phyloP scores from a whole-genome alignment of 768 basidiomycete species.

The Guyanaporus albipodus region DNA sequence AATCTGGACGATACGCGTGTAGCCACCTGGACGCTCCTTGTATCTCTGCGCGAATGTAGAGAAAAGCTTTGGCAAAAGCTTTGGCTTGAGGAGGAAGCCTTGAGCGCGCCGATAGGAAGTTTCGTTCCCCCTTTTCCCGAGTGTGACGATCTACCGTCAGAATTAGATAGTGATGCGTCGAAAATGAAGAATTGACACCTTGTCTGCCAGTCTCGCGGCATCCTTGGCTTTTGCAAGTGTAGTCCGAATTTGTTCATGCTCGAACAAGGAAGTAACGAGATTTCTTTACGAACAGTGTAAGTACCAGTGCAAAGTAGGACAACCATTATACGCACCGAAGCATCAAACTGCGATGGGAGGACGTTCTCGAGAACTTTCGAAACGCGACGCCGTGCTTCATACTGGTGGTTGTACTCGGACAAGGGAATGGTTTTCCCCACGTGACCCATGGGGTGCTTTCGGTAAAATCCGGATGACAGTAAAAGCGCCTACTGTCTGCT shows the following conservation, averaged over 20 bases:
- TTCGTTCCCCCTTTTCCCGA: constrained; percentile 81
- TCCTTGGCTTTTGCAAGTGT: constrained; percentile 95
- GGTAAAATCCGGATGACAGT: constrained; percentile 25
- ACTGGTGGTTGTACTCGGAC: constrained; percentile 14
- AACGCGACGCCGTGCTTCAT: constrained; percentile 97
- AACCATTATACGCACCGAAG: constrained; percentile 55
- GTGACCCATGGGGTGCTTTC: constrained; percentile 8
- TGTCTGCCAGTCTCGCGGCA: constrained; percentile 86
- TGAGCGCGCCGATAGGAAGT: constrained; percentile 68
- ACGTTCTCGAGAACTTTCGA: constrained; percentile 87
- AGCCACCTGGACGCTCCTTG: constrained; percentile 79
- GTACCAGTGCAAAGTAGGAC: neutral
- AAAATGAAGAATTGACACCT: constrained; percentile 44
- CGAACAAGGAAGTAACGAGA: constrained; percentile 87
- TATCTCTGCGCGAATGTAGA: constrained; percentile 77
- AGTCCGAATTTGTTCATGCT: constrained; percentile 95
- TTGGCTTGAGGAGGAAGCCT: constrained; percentile 72
- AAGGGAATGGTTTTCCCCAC: neutral
- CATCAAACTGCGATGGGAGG: constrained; percentile 91
- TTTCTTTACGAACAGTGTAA: constrained; percentile 51
- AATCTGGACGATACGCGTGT: constrained; percentile 89
- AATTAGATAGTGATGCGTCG: constrained; percentile 2
- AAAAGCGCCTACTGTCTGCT: neutral
- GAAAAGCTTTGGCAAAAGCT: constrained; percentile 80
- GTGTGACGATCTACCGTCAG: constrained; percentile 69